Base-by-base conservation (phyloP, 83 land plant species). In the Picea abies region DNA sequence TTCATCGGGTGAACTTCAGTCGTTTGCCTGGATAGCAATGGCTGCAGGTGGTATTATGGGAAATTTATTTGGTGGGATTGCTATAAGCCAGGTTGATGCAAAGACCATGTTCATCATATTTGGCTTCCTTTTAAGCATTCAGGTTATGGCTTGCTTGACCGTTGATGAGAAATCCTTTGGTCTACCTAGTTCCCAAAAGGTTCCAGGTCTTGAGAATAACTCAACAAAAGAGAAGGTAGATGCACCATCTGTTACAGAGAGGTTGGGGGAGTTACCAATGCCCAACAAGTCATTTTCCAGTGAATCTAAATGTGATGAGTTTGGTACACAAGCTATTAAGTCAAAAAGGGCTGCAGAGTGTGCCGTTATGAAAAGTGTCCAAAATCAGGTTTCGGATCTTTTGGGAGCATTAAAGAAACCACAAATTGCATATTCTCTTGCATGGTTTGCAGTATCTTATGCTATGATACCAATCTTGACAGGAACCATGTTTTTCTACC, bases 401-500 rank as follows among this genome's bases (percentile, higher is more conserved):
- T 22, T 85, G 3, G 76, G 63, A 0, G 83, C 89, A 11, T 63
- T 97, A 3, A 85, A 84, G 44, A 85, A 92, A 26, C 91, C 90
- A 3, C 84, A 81, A 39, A 89, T 97, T 12, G 81, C 72, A n/a
- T 72, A 79, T 35, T 94, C 99, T 60, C 89, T 97, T 22, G 16
- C 79, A 44, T 97, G 98, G 98, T 83, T 91, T 70, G 90, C 92
- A 26, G 86, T 87, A 29, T 97, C 99, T 23, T 87, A 89, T 75
- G 93, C 95, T 2, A 75, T 90, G 29, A 89, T 95, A 17, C 99
- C 99, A 60, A 73, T 91, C 16, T 85, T 95, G 2, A 89, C 91
- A n/a, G 91, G 98, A 10, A 86, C 94, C 22, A 82, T 95, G 63
- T 97, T 97, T 81, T 97, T 90, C 79, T 95, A 84, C 88, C 99